Percentiles rank a stretch among this genome's conserved stretches.
Conservation (phyloP, 768 basidiomycete genomes). For the Tephrocybe rancida region DNA sequence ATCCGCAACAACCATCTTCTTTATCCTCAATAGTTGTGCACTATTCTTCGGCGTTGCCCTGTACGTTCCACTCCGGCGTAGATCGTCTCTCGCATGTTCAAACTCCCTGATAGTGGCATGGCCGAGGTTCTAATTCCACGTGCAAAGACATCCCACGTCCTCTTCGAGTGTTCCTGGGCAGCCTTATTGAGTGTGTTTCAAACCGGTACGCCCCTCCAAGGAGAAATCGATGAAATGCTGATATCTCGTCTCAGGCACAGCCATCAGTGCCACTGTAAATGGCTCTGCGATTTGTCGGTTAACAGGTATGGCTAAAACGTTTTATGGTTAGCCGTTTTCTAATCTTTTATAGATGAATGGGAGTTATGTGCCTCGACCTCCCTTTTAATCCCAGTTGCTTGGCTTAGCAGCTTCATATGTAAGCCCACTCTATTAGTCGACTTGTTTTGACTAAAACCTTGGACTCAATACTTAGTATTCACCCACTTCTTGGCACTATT, state of each 20-base stretch:
- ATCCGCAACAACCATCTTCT: constrained; percentile 48
- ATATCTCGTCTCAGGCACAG: constrained; percentile 38
- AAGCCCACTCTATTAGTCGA: constrained; percentile 20
- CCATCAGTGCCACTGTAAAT: constrained; percentile 47
- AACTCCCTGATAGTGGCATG: constrained; percentile 29
- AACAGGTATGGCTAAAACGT: constrained; percentile 29
- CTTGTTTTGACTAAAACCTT: constrained; percentile 1
- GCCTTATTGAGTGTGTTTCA: constrained; percentile 49
- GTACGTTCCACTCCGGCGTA: constrained; percentile 27
- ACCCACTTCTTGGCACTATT: constrained; percentile 59
- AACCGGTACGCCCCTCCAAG: constrained; percentile 41
- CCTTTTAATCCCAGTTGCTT: constrained; percentile 47
- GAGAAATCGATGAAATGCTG: background rate
- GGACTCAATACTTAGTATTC: constrained; percentile 34
- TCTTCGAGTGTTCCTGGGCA: constrained; percentile 62
- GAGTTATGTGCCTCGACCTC: constrained; percentile 48
- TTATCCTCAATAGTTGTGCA: constrained; percentile 48
- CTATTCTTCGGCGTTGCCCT: constrained; percentile 34
- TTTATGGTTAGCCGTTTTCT: constrained; percentile 4
- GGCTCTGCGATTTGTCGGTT: constrained; percentile 33
- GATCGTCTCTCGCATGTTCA: background rate
- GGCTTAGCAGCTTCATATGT: constrained; percentile 52
- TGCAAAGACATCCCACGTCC: constrained; percentile 41
- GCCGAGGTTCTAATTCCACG: constrained; percentile 37
- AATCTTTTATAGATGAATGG: constrained; percentile 35